Conservation (phyloP, 495 filamentous ascomycete genomes). For the Podospora pseudoanserina region DNA sequence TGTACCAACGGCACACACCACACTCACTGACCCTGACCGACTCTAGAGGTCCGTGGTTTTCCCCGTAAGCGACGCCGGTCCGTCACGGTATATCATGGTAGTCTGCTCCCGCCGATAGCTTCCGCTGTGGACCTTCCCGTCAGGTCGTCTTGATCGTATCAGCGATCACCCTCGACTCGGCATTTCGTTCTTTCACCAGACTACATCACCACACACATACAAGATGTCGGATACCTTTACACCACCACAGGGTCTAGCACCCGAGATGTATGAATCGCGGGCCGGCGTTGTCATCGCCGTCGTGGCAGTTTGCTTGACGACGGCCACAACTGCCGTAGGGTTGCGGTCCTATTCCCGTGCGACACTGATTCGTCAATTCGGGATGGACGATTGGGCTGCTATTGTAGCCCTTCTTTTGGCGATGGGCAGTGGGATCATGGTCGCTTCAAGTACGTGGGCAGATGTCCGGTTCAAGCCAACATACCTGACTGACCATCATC, state of each 20-base stretch:
- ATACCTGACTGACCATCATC: not conserved
- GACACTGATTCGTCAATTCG: constrained; percentile 39
- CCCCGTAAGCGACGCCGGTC: not conserved
- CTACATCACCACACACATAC: not conserved
- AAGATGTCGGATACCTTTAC: constrained; percentile 7
- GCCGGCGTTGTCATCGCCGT: constrained; percentile 24
- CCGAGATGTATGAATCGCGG: constrained; percentile 21
- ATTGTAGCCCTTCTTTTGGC: constrained; percentile 27
- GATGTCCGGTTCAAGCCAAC: not conserved
- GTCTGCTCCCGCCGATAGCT: constrained; percentile 9
- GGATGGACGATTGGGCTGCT: constrained; percentile 40
- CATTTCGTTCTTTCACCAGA: not conserved
- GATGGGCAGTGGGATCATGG: constrained; percentile 25
- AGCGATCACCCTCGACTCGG: not conserved
- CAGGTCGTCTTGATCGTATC: not conserved
- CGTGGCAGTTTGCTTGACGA: constrained; percentile 18
- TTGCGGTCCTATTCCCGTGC: constrained; percentile 41
- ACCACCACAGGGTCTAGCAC: constrained; percentile 6
- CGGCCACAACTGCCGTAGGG: constrained; percentile 34
- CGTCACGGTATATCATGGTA: constrained; percentile 13
- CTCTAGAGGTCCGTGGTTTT: not conserved
- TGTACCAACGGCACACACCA: not conserved
- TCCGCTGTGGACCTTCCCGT: not conserved
- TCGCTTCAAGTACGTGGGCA: constrained; percentile 15
- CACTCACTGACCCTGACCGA: not conserved